These are phyloP conservation scores for Pisolithus orientalis DNA, from an alignment of 768 basidiomycete genomes.

Conservation along the genomic window DNA sequence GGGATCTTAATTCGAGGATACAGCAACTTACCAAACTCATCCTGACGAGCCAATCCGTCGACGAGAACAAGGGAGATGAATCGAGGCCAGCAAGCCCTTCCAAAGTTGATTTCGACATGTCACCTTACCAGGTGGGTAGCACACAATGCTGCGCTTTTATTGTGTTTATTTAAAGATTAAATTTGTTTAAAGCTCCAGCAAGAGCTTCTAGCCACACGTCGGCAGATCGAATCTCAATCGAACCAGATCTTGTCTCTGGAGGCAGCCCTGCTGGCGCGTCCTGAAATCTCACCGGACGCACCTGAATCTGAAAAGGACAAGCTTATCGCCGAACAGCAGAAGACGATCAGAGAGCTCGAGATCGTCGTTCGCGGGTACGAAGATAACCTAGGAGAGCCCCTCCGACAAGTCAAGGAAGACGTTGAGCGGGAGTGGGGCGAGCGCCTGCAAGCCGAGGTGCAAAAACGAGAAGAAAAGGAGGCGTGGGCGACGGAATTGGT, in stretches of 20 bases:
- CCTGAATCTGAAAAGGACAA: constrained; percentile 70
- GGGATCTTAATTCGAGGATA: constrained; percentile 73
- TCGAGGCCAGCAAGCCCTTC: constrained; percentile 76
- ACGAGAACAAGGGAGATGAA: constrained; percentile 59
- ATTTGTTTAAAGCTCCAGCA: constrained; percentile 63
- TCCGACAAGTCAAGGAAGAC: constrained; percentile 61
- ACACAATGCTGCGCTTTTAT: neutral
- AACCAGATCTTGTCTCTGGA: constrained; percentile 83
- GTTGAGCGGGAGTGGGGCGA: constrained; percentile 69
- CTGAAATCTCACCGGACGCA: constrained; percentile 57
- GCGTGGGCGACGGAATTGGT: constrained; percentile 71
- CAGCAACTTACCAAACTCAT: constrained; percentile 81
- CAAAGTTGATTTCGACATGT: constrained; percentile 88
- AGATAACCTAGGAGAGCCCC: constrained; percentile 63
- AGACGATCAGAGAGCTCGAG: constrained; percentile 76
- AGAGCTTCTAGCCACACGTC: constrained; percentile 73
- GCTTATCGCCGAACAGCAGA: constrained; percentile 64
- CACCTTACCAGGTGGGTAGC: constrained; percentile 65
- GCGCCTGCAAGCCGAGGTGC: constrained; percentile 52
- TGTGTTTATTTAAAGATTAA: neutral
- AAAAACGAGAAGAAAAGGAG: constrained; percentile 61
- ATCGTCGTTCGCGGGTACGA: constrained; percentile 65
- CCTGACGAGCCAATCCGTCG: constrained; percentile 79
- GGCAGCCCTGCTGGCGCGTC: constrained; percentile 65
- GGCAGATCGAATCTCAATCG: constrained; percentile 73